Evolutionary conservation across 2,329 filamentous ascomycete genomes (phyloP).

Genomic region (Diaporthe ampelina): DNA sequence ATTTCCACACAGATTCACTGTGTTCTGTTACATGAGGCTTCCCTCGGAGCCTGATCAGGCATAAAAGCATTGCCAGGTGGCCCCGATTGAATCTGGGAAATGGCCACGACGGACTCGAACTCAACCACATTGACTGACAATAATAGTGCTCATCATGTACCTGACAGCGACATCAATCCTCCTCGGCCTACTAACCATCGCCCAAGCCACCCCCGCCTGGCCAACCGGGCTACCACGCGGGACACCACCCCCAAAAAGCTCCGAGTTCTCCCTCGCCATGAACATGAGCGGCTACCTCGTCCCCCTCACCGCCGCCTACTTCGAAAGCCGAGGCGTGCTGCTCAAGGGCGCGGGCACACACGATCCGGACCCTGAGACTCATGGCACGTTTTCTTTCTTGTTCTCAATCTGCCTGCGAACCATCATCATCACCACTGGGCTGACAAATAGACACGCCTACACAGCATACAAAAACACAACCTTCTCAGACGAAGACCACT

Average conservation of each 20-base stretch:
- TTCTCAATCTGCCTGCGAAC: not conserved
- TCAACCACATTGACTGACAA: not conserved
- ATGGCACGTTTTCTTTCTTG: not conserved
- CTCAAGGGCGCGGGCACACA: not conserved
- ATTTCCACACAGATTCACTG: not conserved
- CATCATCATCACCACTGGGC: not conserved
- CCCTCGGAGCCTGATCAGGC: not conserved
- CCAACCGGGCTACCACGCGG: not conserved
- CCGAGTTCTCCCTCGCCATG: slow-evolving; percentile 37
- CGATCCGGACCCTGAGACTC: not conserved
- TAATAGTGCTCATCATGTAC: not conserved
- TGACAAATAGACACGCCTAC: not conserved
- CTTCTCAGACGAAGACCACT: not conserved
- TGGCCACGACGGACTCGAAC: not conserved
- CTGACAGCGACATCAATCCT: not conserved
- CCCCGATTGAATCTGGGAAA: not conserved
- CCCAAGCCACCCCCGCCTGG: not conserved
- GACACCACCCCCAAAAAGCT: not conserved
- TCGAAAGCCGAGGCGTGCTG: slow-evolving; percentile 4
- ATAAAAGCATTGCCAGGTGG: not conserved
- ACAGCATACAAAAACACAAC: slow-evolving; percentile 37
- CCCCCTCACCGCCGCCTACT: slow-evolving; percentile 22
- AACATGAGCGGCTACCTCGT: slow-evolving; percentile 10
- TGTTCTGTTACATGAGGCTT: not conserved
- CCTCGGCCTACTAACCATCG: not conserved